Base-by-base conservation (phyloP, 2,329 filamentous ascomycete genomes). In the Hypoxylon sp. region DNA sequence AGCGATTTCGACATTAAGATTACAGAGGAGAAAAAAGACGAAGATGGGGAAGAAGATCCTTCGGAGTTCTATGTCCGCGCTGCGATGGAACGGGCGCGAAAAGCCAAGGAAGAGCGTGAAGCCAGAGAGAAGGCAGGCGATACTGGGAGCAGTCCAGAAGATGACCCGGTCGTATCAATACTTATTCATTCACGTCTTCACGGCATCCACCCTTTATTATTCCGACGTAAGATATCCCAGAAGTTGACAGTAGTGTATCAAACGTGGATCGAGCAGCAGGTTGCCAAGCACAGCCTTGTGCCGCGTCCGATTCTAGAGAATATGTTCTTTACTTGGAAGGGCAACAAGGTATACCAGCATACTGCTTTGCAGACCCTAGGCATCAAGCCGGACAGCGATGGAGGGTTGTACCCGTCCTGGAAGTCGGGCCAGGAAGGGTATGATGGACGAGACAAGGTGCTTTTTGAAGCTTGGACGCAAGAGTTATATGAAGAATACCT, bases 241-340 rank as follows among this genome's bases (percentile, higher is more conserved):
- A 76, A 80, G 2, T 74, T 97, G 4, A 80, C 81, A 53, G 75
- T 88, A 47, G 82, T 92, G 4, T 81, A 86, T 30, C 68, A 82
- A 26, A 82, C 81, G 8, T 97, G 91, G 89, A 83, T 88, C 61
- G 72, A 75, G 8, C 78, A 78, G 44, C 87, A 92, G 65, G 69
- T 68, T 1, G 79, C 84, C 35, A 69, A 74, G 1, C 70, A 74
- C 2, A 67, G 68, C 1, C 40, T 69, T 4, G 62, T 78, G 5
- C 58, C 69, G 2, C 60, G 68, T 2, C 74, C 79, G 2, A 67
- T 78, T 16, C 71, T 77, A 2, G 72, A 78, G 3, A 73, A 76
- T 1, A 74, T 95, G 12, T 88, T 94, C 62, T 78, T 97, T 46
- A 94, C 90, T 0, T 96, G 90, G 87, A 86, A 86, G 57, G 80